Evolutionary conservation across 2,329 filamentous ascomycete genomes (phyloP), one percentile per base, ranked within the genome.

Genomic region (Ceratocystis ficicola): DNA sequence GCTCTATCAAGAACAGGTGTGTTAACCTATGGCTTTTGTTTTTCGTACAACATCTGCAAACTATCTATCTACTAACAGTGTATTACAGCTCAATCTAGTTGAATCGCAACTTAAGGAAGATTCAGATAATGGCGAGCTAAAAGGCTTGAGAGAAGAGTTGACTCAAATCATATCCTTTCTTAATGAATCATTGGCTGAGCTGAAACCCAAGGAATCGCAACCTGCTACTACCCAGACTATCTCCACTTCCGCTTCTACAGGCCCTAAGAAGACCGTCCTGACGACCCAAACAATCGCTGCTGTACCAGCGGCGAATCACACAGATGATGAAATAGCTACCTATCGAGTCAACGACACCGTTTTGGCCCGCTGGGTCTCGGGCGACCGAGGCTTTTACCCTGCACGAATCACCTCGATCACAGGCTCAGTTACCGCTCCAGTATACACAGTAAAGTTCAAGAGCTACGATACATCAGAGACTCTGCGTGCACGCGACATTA

Each of bases 381-480:
- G 90, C 65, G 94, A 99, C 76, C 90, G 89, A 72, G 83, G 83
- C 28, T 96, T 92, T 77, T 97, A 97, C 77, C 87, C 90, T 59
- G 94, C 92, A 52, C 87, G 90, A 72, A 95, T 99, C 75, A 93
- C 90, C 63, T 92, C 89, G 64, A 92, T 96, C 71, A 96, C 93
- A 25, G 94, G 94, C 67, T 96, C 91, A 7, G 86, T 87, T n/a
- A 88, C 86, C 55, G 89, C 90, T 64, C 93, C 92, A 44, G 89
- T 96, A 69, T 99, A 96, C 75, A 88, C 90, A 61, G 92, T 99
- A 75, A 94, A 89, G 71, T 99, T 97, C 80, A 93, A 95, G 77
- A 89, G 85, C 72, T 97, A 97, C 77, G 84, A 87, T 69, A 90
- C 83, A 25, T 90, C 87, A 59, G 91, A 96, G 75, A 94, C 89